These are phyloP conservation scores for Scleromitrula shiraiana DNA, from an alignment of 2,329 filamentous ascomycete genomes.

Conservation along the genomic window DNA sequence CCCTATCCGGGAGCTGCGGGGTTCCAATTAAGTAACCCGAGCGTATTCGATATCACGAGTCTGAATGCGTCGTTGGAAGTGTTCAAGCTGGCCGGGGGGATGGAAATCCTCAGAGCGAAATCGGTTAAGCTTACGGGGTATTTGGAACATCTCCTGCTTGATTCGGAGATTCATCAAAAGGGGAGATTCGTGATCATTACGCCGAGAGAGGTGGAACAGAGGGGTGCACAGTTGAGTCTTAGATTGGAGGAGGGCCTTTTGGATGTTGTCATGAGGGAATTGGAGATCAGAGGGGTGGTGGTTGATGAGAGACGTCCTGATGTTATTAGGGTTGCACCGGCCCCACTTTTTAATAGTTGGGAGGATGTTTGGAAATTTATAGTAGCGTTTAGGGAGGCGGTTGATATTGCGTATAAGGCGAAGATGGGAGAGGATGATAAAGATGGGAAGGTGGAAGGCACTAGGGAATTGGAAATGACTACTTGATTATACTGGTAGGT, in stretches of 20 bases:
- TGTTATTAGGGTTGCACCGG: constrained; percentile 66
- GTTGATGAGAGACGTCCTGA: constrained; percentile 70
- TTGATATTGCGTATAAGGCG: constrained; percentile 24
- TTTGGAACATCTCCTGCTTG: constrained; percentile 51
- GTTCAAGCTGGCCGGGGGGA: constrained; percentile 56
- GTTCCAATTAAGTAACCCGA: constrained; percentile 71
- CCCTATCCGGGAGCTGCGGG: constrained; percentile 67
- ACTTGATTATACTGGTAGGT: background rate
- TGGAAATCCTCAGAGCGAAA: constrained; percentile 54
- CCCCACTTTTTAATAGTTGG: constrained; percentile 68
- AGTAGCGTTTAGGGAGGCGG: constrained; percentile 32
- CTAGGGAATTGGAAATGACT: constrained; percentile 6
- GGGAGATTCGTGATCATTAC: constrained; percentile 53
- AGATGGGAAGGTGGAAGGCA: constrained; percentile 4
- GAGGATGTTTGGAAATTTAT: constrained; percentile 56
- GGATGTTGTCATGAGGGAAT: constrained; percentile 49
- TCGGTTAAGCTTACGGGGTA: constrained; percentile 61
- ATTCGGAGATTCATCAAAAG: constrained; percentile 27
- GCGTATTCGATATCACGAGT: constrained; percentile 64
- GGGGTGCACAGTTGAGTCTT: constrained; percentile 68
- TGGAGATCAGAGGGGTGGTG: constrained; percentile 57
- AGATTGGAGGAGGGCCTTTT: constrained; percentile 52
- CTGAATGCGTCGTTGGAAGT: constrained; percentile 61
- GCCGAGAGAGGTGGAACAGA: constrained; percentile 50
- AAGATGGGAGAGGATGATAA: background rate